Percentiles rank a stretch among this genome's conserved stretches.
Evolutionary conservation across 768 basidiomycete species (phyloP).

Genomic region (Rhodosporidiobolus sp.): DNA sequence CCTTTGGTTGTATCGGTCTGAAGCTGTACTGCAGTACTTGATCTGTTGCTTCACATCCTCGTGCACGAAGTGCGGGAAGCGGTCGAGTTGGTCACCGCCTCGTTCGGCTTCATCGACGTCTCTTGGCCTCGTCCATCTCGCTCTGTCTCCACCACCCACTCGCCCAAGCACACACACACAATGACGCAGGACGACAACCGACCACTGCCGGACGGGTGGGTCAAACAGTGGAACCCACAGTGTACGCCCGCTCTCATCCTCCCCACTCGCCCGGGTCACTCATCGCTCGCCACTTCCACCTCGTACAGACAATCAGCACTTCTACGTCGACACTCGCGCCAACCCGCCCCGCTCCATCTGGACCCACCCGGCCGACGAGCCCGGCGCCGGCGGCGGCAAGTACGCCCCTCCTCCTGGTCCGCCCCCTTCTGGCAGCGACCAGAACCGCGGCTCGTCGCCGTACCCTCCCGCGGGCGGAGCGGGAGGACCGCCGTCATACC

Average conservation of each 20-base stretch:
- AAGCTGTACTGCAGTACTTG: too few species aligned
- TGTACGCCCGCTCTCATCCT: neutral
- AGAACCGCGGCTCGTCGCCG: neutral
- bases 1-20: too few species aligned
- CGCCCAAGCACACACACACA: too few species aligned
- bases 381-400: neutral
- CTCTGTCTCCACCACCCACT: too few species aligned
- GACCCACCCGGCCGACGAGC: constrained; percentile 39
- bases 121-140: too few species aligned
- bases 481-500: neutral
- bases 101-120: too few species aligned
- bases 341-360: constrained; percentile 41
- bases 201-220: constrained; percentile 19
- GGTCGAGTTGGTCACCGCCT: too few species aligned
- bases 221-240: constrained; percentile 22
- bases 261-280: neutral
- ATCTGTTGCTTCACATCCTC: too few species aligned
- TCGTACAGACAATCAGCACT: constrained; percentile 17
- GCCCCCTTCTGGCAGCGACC: constrained; percentile 3
- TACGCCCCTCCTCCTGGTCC: constrained; percentile 33
- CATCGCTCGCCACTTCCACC: too few species aligned
- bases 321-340: constrained; percentile 42
- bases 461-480: neutral
- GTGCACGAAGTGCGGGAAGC: too few species aligned
- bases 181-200: constrained; percentile 6